These are phyloP conservation scores for Fusarium tricinctum DNA, from an alignment of 2,329 filamentous ascomycete species.

Conservation along the genomic window DNA sequence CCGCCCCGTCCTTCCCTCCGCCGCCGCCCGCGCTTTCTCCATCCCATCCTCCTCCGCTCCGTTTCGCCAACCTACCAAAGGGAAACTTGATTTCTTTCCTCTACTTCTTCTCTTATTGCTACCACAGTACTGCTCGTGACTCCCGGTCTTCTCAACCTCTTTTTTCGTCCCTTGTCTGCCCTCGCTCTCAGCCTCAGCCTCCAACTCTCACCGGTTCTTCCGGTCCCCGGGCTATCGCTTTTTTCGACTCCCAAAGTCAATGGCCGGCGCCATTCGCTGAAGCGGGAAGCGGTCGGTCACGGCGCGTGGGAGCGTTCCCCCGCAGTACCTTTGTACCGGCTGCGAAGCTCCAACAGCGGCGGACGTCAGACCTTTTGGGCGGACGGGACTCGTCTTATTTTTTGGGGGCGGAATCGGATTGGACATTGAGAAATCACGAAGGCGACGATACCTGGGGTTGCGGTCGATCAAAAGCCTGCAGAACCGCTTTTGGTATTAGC, in stretches of 20 bases:
- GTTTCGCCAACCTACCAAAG: conserved; percentile 34
- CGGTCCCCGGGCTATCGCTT: conserved; percentile 34
- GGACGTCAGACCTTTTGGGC: conserved; percentile 23
- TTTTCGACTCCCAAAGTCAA: conserved; percentile 58
- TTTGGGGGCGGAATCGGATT: conserved; percentile 31
- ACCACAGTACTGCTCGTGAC: conserved; percentile 22
- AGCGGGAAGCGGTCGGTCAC: conserved; percentile 66
- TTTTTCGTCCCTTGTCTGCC: conserved; percentile 11
- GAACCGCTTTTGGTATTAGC: neutral
- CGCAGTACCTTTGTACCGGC: conserved; percentile 65
- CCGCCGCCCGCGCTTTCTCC: conserved; percentile 29
- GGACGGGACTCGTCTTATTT: conserved; percentile 24
- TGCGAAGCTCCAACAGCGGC: conserved; percentile 47
- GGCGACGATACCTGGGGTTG: conserved; percentile 16
- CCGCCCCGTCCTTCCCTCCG: conserved; percentile 31
- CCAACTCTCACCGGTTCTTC: conserved; percentile 23
- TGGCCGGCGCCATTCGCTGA: conserved; percentile 71
- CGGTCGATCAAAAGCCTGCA: conserved; percentile 16
- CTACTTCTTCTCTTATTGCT: conserved; percentile 33
- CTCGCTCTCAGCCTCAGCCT: conserved; percentile 20
- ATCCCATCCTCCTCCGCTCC: conserved; percentile 37
- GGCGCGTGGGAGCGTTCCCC: conserved; percentile 72
- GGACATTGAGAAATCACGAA: conserved; percentile 21
- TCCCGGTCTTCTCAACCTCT: conserved; percentile 22
- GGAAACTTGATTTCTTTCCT: conserved; percentile 45